phyloP scores from a whole-genome alignment of 805 yeast genomes.

The Candida ortonii region DNA sequence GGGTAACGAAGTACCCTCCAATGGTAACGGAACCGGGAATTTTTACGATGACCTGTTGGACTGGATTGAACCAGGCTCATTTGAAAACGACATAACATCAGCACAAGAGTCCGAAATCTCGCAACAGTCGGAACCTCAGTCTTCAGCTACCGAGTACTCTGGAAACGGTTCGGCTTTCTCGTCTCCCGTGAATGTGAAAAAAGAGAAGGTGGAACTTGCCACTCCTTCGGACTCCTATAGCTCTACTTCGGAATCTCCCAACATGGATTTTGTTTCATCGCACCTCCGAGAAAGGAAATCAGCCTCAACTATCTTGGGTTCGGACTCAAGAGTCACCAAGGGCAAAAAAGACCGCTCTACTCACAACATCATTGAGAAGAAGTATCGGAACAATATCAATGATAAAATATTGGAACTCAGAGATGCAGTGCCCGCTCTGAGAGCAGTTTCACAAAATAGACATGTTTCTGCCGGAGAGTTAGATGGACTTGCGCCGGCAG shows the following conservation, averaged over 20 bases:
- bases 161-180: too few relatives aligned
- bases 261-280: constrained; percentile 3
- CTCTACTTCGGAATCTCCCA: constrained; percentile 16
- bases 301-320: background rate
- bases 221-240: constrained; percentile 18
- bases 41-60: constrained; percentile 7
- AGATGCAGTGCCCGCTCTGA: constrained; percentile 74
- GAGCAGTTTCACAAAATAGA: constrained; percentile 50
- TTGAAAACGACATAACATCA: background rate
- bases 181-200: too few relatives aligned
- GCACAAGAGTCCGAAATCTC: too few relatives aligned
- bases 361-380: constrained; percentile 79
- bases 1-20: background rate
- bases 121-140: too few relatives aligned
- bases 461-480: constrained; percentile 41
- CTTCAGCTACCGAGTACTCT: too few relatives aligned
- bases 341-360: constrained; percentile 55
- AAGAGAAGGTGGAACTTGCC: too few relatives aligned
- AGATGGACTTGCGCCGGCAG: constrained; percentile 75
- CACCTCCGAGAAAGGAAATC: constrained; percentile 7
- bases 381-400: constrained; percentile 75
- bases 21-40: constrained; percentile 1
- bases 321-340: constrained; percentile 32
- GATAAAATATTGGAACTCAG: constrained; percentile 64
- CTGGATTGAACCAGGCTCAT: constrained; percentile 9